Percentiles rank a stretch among this genome's conserved stretches.
phyloP scores from a whole-genome alignment of 306 rosid species.

The Ormosia emarginata region DNA sequence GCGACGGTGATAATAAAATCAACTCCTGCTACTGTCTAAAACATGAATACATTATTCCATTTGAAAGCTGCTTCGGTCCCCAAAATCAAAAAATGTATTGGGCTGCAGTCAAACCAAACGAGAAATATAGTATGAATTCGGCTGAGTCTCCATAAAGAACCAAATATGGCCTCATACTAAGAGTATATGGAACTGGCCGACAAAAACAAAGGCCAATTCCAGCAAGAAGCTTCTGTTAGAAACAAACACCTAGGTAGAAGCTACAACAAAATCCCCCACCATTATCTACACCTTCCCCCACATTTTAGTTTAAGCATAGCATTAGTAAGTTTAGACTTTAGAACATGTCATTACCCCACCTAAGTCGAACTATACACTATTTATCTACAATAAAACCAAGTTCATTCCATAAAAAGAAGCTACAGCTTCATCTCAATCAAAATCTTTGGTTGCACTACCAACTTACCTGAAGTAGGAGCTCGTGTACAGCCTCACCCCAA shows the following conservation, averaged over 20 bases:
- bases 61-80: background rate
- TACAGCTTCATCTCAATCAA: constrained; percentile 1
- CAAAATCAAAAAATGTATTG: constrained; percentile 4
- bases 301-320: constrained; percentile 13
- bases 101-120: constrained; percentile 11
- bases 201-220: constrained; percentile 40
- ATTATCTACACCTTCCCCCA: constrained; percentile 30
- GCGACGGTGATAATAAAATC: background rate
- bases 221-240: constrained; percentile 35
- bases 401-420: background rate
- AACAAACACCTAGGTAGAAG: constrained; percentile 29
- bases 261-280: constrained; percentile 23
- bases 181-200: constrained; percentile 34
- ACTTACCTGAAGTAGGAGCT: constrained; percentile 63
- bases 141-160: no score
- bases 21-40: background rate
- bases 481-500: constrained; percentile 72
- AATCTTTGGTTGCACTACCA: constrained; percentile 13
- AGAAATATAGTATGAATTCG: background rate
- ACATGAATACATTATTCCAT: background rate
- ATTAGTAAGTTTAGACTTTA: constrained; percentile 12
- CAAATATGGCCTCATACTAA: no score
- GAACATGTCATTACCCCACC: constrained; percentile 11
- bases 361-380: constrained; percentile 28
- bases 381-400: constrained; percentile 26